phyloP scores from a whole-genome alignment of 192 early-diverging fungal genomes.

The Backusella macrospora region DNA sequence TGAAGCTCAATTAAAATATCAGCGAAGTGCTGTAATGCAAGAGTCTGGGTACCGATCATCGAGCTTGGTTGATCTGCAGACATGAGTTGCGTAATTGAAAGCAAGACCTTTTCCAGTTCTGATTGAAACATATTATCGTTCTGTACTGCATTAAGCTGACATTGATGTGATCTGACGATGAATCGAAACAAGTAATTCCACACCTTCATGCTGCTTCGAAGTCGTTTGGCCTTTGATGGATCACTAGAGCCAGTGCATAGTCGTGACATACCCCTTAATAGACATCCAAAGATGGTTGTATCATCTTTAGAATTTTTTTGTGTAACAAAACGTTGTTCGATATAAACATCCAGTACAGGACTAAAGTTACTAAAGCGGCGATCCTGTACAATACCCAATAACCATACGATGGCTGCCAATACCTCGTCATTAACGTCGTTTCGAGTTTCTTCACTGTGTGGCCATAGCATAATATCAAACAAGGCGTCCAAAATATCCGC shows the following conservation, averaged over 20 bases:
- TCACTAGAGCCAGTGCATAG: slow-evolving; percentile 38
- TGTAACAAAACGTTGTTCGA: slow-evolving; percentile 53
- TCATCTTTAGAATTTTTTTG: background rate
- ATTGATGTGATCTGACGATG: slow-evolving; percentile 50
- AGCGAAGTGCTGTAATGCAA: slow-evolving; percentile 54
- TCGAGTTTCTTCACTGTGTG: background rate
- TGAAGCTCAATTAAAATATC: slow-evolving; percentile 46
- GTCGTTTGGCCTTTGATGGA: slow-evolving; percentile 40
- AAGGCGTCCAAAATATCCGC: slow-evolving; percentile 64
- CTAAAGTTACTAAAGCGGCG: slow-evolving; percentile 63
- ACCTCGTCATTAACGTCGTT: slow-evolving; percentile 48
- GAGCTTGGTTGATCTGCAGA: slow-evolving; percentile 49
- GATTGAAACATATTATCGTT: slow-evolving; percentile 47
- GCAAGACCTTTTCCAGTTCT: slow-evolving; percentile 46
- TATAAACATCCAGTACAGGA: slow-evolving; percentile 59
- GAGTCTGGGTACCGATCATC: slow-evolving; percentile 62
- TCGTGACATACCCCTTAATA: slow-evolving; percentile 46
- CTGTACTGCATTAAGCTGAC: slow-evolving; percentile 18
- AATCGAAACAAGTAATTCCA: slow-evolving; percentile 64
- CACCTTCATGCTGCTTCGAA: slow-evolving; percentile 62
- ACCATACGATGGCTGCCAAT: slow-evolving; percentile 54
- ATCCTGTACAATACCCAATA: slow-evolving; percentile 63
- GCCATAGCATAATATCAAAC: slow-evolving; percentile 56
- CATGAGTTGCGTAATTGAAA: slow-evolving; percentile 54
- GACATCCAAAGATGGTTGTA: slow-evolving; percentile 27